A percentile compares a stretch with the other conserved stretches of the same genome.
Evolutionary conservation across 2,329 filamentous ascomycete genomes (phyloP).

Genomic region (Mycocentrospora acerina): DNA sequence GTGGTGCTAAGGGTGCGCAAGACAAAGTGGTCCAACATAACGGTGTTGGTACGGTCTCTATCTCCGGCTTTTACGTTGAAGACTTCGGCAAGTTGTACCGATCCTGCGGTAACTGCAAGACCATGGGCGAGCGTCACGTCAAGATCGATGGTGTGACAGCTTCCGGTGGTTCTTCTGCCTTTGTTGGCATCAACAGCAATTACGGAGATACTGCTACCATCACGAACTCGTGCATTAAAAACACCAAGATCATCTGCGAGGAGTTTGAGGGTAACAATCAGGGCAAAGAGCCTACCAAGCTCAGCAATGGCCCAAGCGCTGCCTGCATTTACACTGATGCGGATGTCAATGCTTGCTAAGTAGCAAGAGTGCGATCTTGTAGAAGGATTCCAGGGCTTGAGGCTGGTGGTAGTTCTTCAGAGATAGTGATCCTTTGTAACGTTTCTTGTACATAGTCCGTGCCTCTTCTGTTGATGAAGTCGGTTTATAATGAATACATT

Average conservation of each 20-base stretch:
- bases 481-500: no score
- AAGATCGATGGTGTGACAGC: slow-evolving; percentile 44
- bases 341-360: slow-evolving; percentile 22
- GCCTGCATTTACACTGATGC: slow-evolving; percentile 24
- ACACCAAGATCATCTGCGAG: slow-evolving; percentile 18
- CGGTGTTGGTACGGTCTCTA: slow-evolving; percentile 36
- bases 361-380: slow-evolving; percentile 11
- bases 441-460: no score
- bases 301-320: slow-evolving; percentile 14
- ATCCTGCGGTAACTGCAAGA: slow-evolving; percentile 46
- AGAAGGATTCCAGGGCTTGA: no score
- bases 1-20: slow-evolving; percentile 33
- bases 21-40: slow-evolving; percentile 44
- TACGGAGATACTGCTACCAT: slow-evolving; percentile 48
- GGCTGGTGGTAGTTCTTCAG: no score
- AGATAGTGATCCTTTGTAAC: no score
- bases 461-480: no score
- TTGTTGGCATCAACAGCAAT: slow-evolving; percentile 52
- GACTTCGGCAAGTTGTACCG: slow-evolving; percentile 44
- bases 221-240: slow-evolving; percentile 21
- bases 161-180: slow-evolving; percentile 42
- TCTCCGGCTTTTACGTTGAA: slow-evolving; percentile 26
- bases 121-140: slow-evolving; percentile 45
- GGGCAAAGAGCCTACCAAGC: slow-evolving; percentile 18
- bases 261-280: slow-evolving; percentile 24